phyloP scores from a whole-genome alignment of 208 protist species.

The Endotrypanum monterogeii region DNA sequence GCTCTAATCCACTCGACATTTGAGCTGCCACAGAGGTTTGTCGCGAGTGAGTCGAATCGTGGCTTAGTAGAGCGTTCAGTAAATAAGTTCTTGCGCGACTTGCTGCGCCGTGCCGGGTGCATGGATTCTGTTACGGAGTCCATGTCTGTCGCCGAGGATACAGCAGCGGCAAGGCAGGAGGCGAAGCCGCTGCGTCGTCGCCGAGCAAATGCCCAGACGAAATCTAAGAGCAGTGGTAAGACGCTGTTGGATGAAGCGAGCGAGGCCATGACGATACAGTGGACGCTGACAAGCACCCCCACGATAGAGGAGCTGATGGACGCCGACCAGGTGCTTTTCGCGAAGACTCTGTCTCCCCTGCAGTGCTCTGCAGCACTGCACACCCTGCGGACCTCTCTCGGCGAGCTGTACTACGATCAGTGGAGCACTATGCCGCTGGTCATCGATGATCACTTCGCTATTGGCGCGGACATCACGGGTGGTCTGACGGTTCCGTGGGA shows the following conservation, averaged over 20 bases:
- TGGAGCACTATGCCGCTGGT: constrained; percentile 92
- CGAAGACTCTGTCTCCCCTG: constrained; percentile 73
- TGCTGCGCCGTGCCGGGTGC: constrained; percentile 82
- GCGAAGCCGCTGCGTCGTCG: constrained; percentile 79
- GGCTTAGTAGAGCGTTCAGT: constrained; percentile 81
- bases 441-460: constrained; percentile 73
- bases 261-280: constrained; percentile 73
- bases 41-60: constrained; percentile 73
- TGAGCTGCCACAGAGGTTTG: constrained; percentile 76
- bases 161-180: constrained; percentile 63
- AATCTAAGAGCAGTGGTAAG: constrained; percentile 22
- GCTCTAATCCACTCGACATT: constrained; percentile 73
- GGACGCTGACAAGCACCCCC: constrained; percentile 74
- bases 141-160: constrained; percentile 78
- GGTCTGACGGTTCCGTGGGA: constrained; percentile 89
- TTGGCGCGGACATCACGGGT: constrained; percentile 74
- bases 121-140: constrained; percentile 84
- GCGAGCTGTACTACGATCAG: constrained; percentile 83
- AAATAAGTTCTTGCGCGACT: constrained; percentile 90
- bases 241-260: constrained; percentile 88
- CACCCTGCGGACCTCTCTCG: constrained; percentile 79
- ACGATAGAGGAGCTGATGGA: constrained; percentile 92
- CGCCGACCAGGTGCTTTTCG: constrained; percentile 86
- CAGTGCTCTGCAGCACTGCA: constrained; percentile 86
- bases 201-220: constrained; percentile 24